Evolutionary conservation across 1,284 basidiomycete species (phyloP).

Genomic region (Pyrrhoderma lamaoense): DNA sequence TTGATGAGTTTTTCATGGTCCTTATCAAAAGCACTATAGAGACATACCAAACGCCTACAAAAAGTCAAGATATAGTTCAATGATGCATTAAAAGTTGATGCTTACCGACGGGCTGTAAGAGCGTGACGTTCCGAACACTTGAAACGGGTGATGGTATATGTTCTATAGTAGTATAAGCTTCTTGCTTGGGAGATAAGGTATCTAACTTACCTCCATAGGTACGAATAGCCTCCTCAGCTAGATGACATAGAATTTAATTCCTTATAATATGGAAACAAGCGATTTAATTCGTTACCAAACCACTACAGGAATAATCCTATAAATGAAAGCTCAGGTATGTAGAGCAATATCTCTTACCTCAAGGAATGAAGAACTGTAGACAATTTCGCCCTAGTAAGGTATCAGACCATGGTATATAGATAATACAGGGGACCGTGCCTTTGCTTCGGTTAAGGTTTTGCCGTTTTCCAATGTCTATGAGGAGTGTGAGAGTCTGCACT

Average conservation of each 20-base stretch:
- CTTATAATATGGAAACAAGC: constrained; percentile 16
- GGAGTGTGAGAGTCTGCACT: neutral
- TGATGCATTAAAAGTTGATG: constrained; percentile 14
- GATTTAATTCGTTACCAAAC: constrained; percentile 50
- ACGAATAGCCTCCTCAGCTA: constrained; percentile 84
- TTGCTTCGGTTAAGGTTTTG: constrained; percentile 77
- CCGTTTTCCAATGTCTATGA: constrained; percentile 85
- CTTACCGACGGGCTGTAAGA: constrained; percentile 89
- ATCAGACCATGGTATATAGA: constrained; percentile 2
- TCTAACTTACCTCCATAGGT: constrained; percentile 61
- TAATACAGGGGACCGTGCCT: constrained; percentile 36
- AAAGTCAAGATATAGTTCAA: neutral
- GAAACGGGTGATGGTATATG: constrained; percentile 75
- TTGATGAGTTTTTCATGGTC: constrained; percentile 2
- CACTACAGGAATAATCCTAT: no score
- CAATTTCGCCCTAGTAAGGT: constrained; percentile 59
- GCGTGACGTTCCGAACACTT: constrained; percentile 77
- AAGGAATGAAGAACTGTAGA: constrained; percentile 78
- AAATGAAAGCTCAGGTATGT: no score
- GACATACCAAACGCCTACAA: constrained; percentile 52
- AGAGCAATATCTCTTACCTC: constrained; percentile 45
- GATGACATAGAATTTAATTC: no score
- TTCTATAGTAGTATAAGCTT: constrained; percentile 39
- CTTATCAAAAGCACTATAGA: constrained; percentile 3
- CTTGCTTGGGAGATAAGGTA: neutral